Base-by-base conservation (phyloP, 2,329 filamentous ascomycete species). In the Pseudocercospora cruenta region DNA sequence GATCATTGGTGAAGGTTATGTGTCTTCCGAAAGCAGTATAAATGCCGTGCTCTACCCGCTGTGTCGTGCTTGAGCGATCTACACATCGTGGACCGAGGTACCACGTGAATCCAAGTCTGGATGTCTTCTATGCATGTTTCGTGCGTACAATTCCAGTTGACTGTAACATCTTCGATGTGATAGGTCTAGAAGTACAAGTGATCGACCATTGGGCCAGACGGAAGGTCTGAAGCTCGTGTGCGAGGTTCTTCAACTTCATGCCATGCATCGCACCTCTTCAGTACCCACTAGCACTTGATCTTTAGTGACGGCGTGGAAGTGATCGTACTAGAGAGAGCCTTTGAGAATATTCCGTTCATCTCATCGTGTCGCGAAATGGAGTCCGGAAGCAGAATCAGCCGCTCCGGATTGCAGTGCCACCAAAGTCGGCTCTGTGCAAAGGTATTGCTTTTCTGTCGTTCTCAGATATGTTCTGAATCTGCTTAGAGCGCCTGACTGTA, bases 51-150 rank as follows among this genome's bases (percentile, higher is more conserved):
- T 19, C 53, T 55, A 39, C 47, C 59, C 16, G 16, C 31, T 24
- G 31, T 64, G n/a, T 33, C 51, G 51, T 55, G 62, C 49, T 31
- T 31, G 39, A 55, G 47, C 33, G 57, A 60, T 64, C 62, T 58
- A 60, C 62, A 47, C 26, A 14, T 26, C 60, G 28, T 55, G 62
- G 53, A 24, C 62, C 62, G 62, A 64, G 62, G 62, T 60, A 55
- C 51, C 31, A 53, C 14, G 28, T 24, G 21, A 10, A 24, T n/a
- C 16, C 45, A 51, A 51, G 16, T 31, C 24, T 51, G 47, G 22
- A 9, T 10, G 22, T 4, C 16, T 31, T 51, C 36, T 53, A 51
- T 24, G 22, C 47, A 22, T 26, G 21, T 14, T 26, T 31, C 51
- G 26, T 19, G 51, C 51, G 26, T 55, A 28, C 7, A 31, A 31